phyloP scores from a whole-genome alignment of 2,329 filamentous ascomycete species.

The Penicillium polonicum region DNA sequence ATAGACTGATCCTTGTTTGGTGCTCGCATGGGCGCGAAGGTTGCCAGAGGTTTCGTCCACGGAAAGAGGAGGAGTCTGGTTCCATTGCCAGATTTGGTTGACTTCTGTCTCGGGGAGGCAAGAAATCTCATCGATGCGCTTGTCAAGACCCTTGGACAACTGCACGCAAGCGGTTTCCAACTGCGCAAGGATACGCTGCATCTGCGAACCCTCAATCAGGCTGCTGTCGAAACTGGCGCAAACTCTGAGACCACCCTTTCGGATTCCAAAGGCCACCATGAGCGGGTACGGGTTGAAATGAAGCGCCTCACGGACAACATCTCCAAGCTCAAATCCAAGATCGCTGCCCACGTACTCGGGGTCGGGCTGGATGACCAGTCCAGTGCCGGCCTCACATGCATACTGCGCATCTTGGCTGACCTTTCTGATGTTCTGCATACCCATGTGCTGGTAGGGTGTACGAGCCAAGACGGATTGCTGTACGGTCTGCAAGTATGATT shows the following conservation, averaged over 20 bases:
- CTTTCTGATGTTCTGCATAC: conserved; percentile 50
- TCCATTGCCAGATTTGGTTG: conserved; percentile 47
- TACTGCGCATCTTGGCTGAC: conserved; percentile 41
- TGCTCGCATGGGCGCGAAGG: conserved; percentile 22
- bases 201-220: conserved; percentile 36
- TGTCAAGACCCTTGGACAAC: conserved; percentile 27
- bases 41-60: conserved; percentile 29
- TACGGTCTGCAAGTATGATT: conserved; percentile 31
- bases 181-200: conserved; percentile 40
- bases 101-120: conserved; percentile 40
- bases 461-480: conserved; percentile 37
- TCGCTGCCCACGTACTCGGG: conserved; percentile 38
- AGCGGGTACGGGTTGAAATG: conserved; percentile 52
- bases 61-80: conserved; percentile 37
- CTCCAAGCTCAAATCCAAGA: conserved; percentile 38
- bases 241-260: conserved; percentile 44
- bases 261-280: conserved; percentile 50
- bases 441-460: conserved; percentile 51
- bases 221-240: conserved; percentile 46
- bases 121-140: conserved; percentile 35
- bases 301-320: conserved; percentile 37
- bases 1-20: conserved; percentile 32
- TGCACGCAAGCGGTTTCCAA: conserved; percentile 34
- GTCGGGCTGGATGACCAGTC: conserved; percentile 43
- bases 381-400: conserved; percentile 37